Percentiles rank a stretch among this genome's conserved stretches.
These are phyloP conservation scores for Candida neerlandica DNA, from an alignment of 1,139 yeast genomes.

Conservation along the genomic window DNA sequence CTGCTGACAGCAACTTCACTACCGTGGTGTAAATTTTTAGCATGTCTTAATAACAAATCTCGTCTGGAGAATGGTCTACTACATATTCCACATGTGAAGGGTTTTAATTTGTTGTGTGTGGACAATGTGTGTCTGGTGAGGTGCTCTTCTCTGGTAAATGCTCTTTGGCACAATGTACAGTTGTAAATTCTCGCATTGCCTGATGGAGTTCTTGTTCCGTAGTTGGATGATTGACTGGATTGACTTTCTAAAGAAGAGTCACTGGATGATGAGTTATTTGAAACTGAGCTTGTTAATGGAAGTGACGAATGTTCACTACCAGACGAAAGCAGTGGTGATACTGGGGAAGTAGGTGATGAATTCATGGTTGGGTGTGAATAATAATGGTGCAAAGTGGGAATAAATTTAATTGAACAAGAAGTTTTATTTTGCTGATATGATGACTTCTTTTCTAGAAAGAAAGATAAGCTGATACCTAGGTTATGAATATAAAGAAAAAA, in stretches of 20 bases:
- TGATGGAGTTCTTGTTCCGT: slow-evolving; percentile 47
- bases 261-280: slow-evolving; percentile 3
- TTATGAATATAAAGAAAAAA: neutral
- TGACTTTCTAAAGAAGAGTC: slow-evolving; percentile 5
- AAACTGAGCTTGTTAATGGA: slow-evolving; percentile 1
- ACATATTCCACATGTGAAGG: slow-evolving; percentile 86
- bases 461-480: neutral
- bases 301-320: neutral
- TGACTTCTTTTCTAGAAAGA: neutral
- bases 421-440: neutral
- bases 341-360: slow-evolving; percentile 8
- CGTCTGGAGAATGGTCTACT: slow-evolving; percentile 92
- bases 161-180: slow-evolving; percentile 46
- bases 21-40: slow-evolving; percentile 87
- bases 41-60: slow-evolving; percentile 88
- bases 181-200: slow-evolving; percentile 49
- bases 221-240: slow-evolving; percentile 15
- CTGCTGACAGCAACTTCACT: slow-evolving; percentile 51
- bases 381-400: neutral
- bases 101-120: slow-evolving; percentile 51
- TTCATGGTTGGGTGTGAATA: neutral
- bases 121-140: slow-evolving; percentile 47
- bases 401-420: neutral
- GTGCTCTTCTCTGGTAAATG: slow-evolving; percentile 53
- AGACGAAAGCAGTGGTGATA: neutral